Evolutionary conservation across 2,329 filamentous ascomycete species (phyloP).

Genomic region (Teratosphaeria nubilosa): DNA sequence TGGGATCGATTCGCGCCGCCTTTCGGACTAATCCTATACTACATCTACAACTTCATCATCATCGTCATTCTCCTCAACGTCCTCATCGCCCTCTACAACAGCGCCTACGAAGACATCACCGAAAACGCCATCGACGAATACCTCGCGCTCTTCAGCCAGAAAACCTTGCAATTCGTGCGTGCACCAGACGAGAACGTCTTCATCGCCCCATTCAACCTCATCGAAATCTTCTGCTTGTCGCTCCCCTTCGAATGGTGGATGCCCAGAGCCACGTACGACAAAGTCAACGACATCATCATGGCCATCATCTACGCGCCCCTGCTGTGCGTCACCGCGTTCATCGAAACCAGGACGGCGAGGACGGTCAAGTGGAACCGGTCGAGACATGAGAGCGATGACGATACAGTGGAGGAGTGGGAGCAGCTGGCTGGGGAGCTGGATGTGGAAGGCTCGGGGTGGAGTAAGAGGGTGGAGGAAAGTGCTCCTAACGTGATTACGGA

Average conservation of each 20-base stretch:
- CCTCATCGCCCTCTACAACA: slow-evolving; percentile 94
- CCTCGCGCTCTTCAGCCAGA: slow-evolving; percentile 82
- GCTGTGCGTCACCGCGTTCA: slow-evolving; percentile 63
- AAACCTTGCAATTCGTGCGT: slow-evolving; percentile 93
- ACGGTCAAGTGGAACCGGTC: slow-evolving; percentile 53
- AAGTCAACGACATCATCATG: slow-evolving; percentile 85
- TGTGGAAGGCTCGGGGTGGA: slow-evolving; percentile 77
- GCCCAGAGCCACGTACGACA: slow-evolving; percentile 59
- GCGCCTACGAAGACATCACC: slow-evolving; percentile 89
- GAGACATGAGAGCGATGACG: slow-evolving; percentile 80
- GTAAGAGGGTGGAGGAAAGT: slow-evolving; percentile 63
- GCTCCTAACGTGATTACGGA: slow-evolving; percentile 78
- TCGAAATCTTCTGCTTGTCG: slow-evolving; percentile 72
- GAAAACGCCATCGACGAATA: slow-evolving; percentile 91
- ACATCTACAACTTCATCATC: slow-evolving; percentile 93
- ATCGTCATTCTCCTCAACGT: slow-evolving; percentile 95
- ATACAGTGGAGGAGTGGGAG: slow-evolving; percentile 87
- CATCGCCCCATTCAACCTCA: slow-evolving; percentile 87
- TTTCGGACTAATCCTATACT: slow-evolving; percentile 91
- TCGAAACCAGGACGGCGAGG: slow-evolving; percentile 33
- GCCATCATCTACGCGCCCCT: slow-evolving; percentile 73
- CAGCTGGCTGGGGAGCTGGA: slow-evolving; percentile 62
- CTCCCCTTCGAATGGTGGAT: slow-evolving; percentile 95
- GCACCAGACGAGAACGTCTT: slow-evolving; percentile 98
- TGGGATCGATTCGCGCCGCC: slow-evolving; percentile 88